Evolutionary conservation across 805 yeast genomes (phyloP), one percentile per base, ranked within the genome.

Genomic region (Candida dajiaensis): DNA sequence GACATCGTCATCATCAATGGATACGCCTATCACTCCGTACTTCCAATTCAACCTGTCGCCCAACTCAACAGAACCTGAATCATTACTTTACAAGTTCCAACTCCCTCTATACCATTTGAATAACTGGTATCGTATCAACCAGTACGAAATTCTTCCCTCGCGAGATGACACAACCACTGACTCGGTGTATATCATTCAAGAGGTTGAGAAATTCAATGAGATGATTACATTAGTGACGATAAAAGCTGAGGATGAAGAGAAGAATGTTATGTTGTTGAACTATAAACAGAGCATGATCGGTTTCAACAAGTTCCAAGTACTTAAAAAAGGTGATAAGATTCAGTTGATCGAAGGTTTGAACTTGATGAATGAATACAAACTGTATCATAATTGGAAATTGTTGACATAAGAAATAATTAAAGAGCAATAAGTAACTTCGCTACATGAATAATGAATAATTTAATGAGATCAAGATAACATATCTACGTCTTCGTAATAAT

Each of bases 321-420:
- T 57, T 26, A 49, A 45, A 21, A 15, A 7, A 6, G 59, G 57
- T 1, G 58, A 57, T 35, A 22, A 19, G 18, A 20, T 58, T 0
- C 20, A 38, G 15, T 43, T 50, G 35, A 43, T 42, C 13, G 48
- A 47, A 18, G 51, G 49, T 3, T 45, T 43, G 12, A 37, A 44
- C 13, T 40, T 43, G 5, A 8, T 41, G 29, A 46, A 35, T 5
- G 44, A 28, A 12, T 38, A 31, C 19, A 48, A 46, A 42, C 40
- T 55, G 43, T 56, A 51, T 35, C 49, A 55, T 42, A 45, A 56
- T 22, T 58, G 62, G 62, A 53, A 45, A 36, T 36, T 56, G 19
- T 19, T 28, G 4, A 11, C 31, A 28, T 28, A 13, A 13, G 31
- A 13, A 28, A 28, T 28, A 28, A 28, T 13, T n/a, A n/a, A 28